These are phyloP conservation scores for Cladophialophora exuberans DNA, from an alignment of 2,329 filamentous ascomycete species.

Conservation along the genomic window DNA sequence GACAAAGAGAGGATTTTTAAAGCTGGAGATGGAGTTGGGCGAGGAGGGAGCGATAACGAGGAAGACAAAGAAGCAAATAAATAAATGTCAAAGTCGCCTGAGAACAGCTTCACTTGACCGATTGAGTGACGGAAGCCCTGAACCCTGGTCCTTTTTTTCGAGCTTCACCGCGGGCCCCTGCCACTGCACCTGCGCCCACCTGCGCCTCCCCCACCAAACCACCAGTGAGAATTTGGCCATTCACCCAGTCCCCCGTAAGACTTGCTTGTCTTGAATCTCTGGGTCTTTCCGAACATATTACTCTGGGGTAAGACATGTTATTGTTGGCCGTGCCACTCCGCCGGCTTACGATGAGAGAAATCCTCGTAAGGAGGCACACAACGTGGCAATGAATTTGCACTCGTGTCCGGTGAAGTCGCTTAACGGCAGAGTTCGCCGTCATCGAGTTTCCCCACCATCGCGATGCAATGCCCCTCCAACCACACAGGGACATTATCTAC, in stretches of 20 bases:
- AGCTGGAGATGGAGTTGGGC: conserved; percentile 10
- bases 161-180: too few species aligned
- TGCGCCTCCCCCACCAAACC: conserved; percentile 11
- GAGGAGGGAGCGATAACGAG: conserved; percentile 13
- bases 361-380: not conserved
- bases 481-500: not conserved
- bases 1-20: conserved; percentile 1
- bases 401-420: not conserved
- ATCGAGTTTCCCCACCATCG: too few species aligned
- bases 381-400: not conserved
- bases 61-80: conserved; percentile 12
- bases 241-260: not conserved
- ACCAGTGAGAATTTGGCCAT: not conserved
- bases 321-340: not conserved
- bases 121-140: not conserved
- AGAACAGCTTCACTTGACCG: not conserved
- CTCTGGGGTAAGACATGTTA: not conserved
- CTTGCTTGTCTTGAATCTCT: not conserved
- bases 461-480: too few species aligned
- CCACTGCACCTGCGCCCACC: not conserved
- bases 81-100: conserved; percentile 14
- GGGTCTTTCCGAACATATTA: not conserved
- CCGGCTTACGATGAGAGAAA: not conserved
- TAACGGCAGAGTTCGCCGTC: too few species aligned
- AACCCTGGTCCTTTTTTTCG: not conserved